phyloP scores from a whole-genome alignment of 805 yeast genomes.

The Debaryomyces tyrocola region DNA sequence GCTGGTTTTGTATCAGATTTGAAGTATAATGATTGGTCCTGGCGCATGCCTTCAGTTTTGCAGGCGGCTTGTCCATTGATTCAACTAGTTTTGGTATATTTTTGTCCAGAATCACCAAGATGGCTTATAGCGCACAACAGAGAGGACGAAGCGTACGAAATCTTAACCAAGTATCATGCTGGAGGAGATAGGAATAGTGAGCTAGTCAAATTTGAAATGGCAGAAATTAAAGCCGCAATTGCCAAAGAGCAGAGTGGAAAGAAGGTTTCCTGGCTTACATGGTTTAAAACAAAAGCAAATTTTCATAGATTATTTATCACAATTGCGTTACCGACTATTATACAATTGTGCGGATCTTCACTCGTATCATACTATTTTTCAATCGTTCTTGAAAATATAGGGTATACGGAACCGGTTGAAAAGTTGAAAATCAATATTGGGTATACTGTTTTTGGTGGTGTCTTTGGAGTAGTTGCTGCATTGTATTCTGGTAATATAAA shows the following conservation, averaged over 20 bases:
- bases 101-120: slow-evolving; percentile 48
- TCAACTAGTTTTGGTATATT: not conserved
- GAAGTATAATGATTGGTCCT: slow-evolving; percentile 25
- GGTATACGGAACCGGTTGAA: slow-evolving; percentile 27
- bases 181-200: slow-evolving; percentile 18
- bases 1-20: slow-evolving; percentile 35
- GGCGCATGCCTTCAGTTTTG: slow-evolving; percentile 10
- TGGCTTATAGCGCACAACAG: slow-evolving; percentile 38
- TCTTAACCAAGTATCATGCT: slow-evolving; percentile 25
- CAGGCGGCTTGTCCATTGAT: not conserved
- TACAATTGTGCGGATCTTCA: slow-evolving; percentile 48
- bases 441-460: slow-evolving; percentile 47
- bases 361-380: slow-evolving; percentile 33
- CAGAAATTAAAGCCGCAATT: not conserved
- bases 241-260: not conserved
- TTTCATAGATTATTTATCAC: not conserved
- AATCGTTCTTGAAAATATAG: slow-evolving; percentile 13
- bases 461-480: slow-evolving; percentile 21
- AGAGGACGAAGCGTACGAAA: slow-evolving; percentile 25
- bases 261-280: not conserved
- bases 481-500: slow-evolving; percentile 17
- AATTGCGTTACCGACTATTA: slow-evolving; percentile 32
- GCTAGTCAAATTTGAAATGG: slow-evolving; percentile 19
- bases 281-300: not conserved
- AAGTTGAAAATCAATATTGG: slow-evolving; percentile 53